Evolutionary conservation across 768 basidiomycete species (phyloP).

Genomic region (Agrocybe praecox): DNA sequence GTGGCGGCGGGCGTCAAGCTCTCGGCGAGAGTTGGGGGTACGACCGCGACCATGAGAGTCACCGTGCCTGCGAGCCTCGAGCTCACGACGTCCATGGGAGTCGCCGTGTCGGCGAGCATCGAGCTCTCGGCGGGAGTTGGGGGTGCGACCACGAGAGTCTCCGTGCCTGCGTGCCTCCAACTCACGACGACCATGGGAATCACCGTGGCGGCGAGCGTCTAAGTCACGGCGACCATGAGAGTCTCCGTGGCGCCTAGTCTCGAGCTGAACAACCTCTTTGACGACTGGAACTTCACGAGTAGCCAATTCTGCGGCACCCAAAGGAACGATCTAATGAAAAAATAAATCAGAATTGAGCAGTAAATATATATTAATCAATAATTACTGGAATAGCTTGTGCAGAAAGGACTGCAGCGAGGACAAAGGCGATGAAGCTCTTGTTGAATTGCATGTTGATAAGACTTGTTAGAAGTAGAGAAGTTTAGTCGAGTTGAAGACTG

Average conservation of each 20-base stretch:
- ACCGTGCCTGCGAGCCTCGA: constrained; percentile 6
- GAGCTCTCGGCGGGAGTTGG: background rate
- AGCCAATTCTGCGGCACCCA: constrained; percentile 3
- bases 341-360: background rate
- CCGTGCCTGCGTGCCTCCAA: constrained; percentile 2
- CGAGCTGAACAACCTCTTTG: background rate
- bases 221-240: background rate
- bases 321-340: background rate
- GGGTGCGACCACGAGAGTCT: background rate
- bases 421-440: constrained; percentile 34
- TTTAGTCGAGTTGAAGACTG: constrained; percentile 11
- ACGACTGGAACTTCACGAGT: constrained; percentile 2
- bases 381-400: constrained; percentile 32
- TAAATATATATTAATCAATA: background rate
- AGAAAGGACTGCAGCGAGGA: constrained; percentile 33
- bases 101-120: constrained; percentile 7
- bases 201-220: constrained; percentile 4
- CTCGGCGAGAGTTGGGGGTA: background rate
- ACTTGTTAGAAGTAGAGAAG: constrained; percentile 7
- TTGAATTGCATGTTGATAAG: constrained; percentile 32
- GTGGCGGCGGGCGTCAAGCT: constrained; percentile 3
- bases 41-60: background rate
- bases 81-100: background rate
- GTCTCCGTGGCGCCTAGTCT: constrained; percentile 4
- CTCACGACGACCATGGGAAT: background rate